Evolutionary conservation across 768 basidiomycete species (phyloP).

Genomic region (Suillus subalutaceus): DNA sequence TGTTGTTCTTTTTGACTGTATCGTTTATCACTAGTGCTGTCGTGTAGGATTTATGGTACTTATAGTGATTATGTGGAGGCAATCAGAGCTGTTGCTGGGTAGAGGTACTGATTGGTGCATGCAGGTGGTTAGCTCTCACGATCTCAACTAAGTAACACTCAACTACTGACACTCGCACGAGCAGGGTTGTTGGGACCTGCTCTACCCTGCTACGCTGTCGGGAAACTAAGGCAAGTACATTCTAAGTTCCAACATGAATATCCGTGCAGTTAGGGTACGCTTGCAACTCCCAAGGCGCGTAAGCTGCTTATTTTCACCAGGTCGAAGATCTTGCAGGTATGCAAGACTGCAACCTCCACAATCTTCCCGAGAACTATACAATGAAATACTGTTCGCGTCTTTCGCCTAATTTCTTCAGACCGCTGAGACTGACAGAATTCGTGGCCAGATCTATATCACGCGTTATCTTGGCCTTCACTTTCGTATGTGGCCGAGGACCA

Average conservation of each 20-base stretch:
- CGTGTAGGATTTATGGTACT: conserved; percentile 6
- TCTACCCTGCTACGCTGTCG: conserved; percentile 3
- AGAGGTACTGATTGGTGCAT: neutral
- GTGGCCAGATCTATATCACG: conserved; percentile 79
- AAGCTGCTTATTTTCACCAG: conserved; percentile 42
- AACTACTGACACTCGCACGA: neutral
- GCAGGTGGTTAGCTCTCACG: neutral
- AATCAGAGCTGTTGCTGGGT: conserved; percentile 4
- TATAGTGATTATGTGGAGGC: conserved; percentile 4
- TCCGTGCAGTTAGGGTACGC: conserved; percentile 33
- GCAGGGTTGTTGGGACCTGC: neutral
- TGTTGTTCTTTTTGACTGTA: conserved; percentile 9
- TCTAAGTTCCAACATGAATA: conserved; percentile 25
- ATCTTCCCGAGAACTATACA: conserved; percentile 90
- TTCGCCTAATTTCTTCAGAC: neutral
- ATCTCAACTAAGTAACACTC: neutral
- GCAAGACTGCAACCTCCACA: conserved; percentile 93
- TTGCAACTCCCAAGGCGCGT: neutral
- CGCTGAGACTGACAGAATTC: neutral
- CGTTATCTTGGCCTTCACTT: conserved; percentile 90
- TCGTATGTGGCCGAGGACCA: conserved; percentile 93
- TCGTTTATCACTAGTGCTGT: conserved; percentile 3
- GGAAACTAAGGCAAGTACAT: neutral
- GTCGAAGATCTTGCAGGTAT: conserved; percentile 88
- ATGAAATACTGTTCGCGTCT: conserved; percentile 70